Conservation (phyloP, 306 rosid species). For the Casuarina equisetifolia region DNA sequence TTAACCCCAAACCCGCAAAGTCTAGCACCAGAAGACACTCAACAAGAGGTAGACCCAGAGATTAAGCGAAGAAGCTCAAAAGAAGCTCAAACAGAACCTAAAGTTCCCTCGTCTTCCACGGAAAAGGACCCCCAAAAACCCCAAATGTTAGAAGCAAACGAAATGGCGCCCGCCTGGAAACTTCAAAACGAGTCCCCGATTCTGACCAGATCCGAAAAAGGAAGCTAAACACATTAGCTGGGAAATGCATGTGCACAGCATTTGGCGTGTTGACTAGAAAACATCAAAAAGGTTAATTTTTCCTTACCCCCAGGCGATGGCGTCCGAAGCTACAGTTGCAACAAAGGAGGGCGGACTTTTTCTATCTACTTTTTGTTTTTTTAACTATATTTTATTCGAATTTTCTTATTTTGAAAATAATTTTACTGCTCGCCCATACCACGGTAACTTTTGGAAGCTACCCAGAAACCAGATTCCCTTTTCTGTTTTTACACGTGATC, state of each 20-base stretch:
- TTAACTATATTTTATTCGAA: neutral
- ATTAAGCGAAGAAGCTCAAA: slow-evolving; percentile 3
- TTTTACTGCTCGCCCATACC: neutral
- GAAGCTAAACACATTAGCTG: slow-evolving; percentile 27
- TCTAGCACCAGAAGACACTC: slow-evolving; percentile 22
- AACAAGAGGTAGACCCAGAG: slow-evolving; percentile 23
- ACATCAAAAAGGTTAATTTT: slow-evolving; percentile 16
- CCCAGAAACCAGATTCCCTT: neutral
- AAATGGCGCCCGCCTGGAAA: slow-evolving; percentile 23
- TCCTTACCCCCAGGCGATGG: neutral
- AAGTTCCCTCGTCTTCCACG: slow-evolving; percentile 3
- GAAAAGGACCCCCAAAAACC: neutral
- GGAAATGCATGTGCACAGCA: slow-evolving; percentile 6
- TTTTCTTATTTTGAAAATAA: neutral
- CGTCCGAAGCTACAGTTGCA: slow-evolving; percentile 9
- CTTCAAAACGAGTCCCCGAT: slow-evolving; percentile 14
- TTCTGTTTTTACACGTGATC: neutral
- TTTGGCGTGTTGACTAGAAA: slow-evolving; percentile 30
- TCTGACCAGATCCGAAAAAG: slow-evolving; percentile 56
- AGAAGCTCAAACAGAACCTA: slow-evolving; percentile 27
- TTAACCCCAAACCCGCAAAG: slow-evolving; percentile 23
- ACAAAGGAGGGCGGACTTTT: neutral
- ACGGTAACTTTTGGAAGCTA: neutral
- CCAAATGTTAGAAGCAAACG: slow-evolving; percentile 18
- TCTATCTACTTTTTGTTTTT: neutral